These are phyloP conservation scores for Solanum pinnatisectum DNA, from an alignment of 257 asterid species.

Conservation along the genomic window DNA sequence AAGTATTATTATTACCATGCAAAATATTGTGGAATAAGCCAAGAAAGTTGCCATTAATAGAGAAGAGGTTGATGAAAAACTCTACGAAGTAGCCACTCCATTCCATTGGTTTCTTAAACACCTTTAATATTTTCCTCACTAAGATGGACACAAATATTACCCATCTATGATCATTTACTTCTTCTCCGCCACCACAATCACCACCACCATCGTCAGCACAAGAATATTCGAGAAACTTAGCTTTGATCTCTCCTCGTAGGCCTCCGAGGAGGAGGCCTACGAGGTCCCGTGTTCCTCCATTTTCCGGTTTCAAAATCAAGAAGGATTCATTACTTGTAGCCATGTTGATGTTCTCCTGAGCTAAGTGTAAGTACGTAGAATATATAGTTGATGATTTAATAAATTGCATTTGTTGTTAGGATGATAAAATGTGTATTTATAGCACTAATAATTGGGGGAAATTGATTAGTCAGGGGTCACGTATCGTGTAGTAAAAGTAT, in stretches of 20 bases:
- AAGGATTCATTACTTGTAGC: constrained; percentile 7
- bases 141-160: constrained; percentile 64
- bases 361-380: neutral
- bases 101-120: constrained; percentile 62
- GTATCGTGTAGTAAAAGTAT: neutral
- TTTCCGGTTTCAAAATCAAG: constrained; percentile 50
- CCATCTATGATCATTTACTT: constrained; percentile 49
- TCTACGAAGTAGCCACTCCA: constrained; percentile 57
- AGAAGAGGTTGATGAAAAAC: constrained; percentile 61
- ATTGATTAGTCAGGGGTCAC: neutral
- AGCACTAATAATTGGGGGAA: neutral
- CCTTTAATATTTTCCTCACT: constrained; percentile 49
- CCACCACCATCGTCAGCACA: neutral
- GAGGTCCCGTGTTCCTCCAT: constrained; percentile 61
- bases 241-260: constrained; percentile 25
- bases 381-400: neutral
- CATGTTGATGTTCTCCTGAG: neutral
- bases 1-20: constrained; percentile 31
- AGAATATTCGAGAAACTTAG: constrained; percentile 47
- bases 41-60: constrained; percentile 52
- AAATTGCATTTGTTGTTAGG: neutral
- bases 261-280: constrained; percentile 32
- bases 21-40: constrained; percentile 37
- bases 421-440: neutral
- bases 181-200: constrained; percentile 10